A percentile compares a stretch with the other conserved stretches of the same genome.
phyloP scores from a whole-genome alignment of 176 grass and related monocot species.

The Alopecurus myosuroides region DNA sequence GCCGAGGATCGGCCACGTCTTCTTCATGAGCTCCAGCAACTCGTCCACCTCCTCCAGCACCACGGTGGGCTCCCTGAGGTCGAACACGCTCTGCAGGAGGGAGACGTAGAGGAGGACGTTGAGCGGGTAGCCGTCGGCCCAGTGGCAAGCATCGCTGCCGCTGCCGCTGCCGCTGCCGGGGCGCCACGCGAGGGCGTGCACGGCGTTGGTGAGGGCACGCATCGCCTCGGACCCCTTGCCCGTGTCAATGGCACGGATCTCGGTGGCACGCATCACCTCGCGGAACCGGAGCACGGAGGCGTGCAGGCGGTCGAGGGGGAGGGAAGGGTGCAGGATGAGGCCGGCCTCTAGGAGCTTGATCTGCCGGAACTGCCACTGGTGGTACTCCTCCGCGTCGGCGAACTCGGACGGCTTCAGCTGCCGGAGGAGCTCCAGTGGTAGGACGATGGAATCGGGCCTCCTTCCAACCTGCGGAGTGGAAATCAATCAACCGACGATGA shows the following conservation, averaged over 20 bases:
- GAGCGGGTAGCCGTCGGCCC: slow-evolving; percentile 86
- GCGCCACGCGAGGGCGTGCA: slow-evolving; percentile 72
- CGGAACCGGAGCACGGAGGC: slow-evolving; percentile 52
- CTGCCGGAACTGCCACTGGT: slow-evolving; percentile 85
- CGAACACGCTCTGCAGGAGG: slow-evolving; percentile 70
- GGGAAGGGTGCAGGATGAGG: slow-evolving; percentile 61
- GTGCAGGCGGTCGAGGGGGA: slow-evolving; percentile 65
- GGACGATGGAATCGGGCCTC: slow-evolving; percentile 65
- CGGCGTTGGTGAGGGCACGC: slow-evolving; percentile 49
- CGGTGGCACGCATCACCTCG: slow-evolving; percentile 54
- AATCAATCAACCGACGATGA: background rate
- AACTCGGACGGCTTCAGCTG: slow-evolving; percentile 79
- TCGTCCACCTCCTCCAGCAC: slow-evolving; percentile 92
- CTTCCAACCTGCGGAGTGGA: slow-evolving; percentile 41
- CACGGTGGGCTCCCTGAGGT: slow-evolving; percentile 55
- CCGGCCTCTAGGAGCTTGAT: slow-evolving; percentile 81
- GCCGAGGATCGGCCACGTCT: slow-evolving; percentile 73
- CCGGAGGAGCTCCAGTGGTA: slow-evolving; percentile 90
- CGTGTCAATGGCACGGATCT: slow-evolving; percentile 69
- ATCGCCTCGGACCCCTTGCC: slow-evolving; percentile 71
- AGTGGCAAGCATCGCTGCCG: slow-evolving; percentile 48
- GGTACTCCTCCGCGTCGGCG: slow-evolving; percentile 59
- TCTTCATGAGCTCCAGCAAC: slow-evolving; percentile 89
- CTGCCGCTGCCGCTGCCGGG: slow-evolving; percentile 5
- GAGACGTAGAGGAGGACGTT: slow-evolving; percentile 72